These are phyloP conservation scores for Coemansia sp. DNA, from an alignment of 192 early-diverging fungal species.

Conservation along the genomic window DNA sequence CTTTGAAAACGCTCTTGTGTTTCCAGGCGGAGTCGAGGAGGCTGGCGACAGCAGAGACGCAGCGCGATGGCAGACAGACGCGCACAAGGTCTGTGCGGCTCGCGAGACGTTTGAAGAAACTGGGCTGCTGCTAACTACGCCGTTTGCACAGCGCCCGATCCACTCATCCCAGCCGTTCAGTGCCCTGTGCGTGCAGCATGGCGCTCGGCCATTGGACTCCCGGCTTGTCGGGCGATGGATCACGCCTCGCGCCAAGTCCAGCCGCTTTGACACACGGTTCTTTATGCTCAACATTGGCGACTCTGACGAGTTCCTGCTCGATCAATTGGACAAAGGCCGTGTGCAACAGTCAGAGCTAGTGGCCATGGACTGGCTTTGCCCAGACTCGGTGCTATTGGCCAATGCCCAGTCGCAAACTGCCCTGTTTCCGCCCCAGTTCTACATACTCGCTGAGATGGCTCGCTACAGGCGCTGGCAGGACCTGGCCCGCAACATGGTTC, in stretches of 20 bases:
- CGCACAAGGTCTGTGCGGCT: slow-evolving; percentile 61
- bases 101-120: slow-evolving; percentile 84
- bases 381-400: slow-evolving; percentile 56
- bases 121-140: slow-evolving; percentile 60
- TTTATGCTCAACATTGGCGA: slow-evolving; percentile 20
- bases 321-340: slow-evolving; percentile 6
- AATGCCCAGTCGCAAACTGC: slow-evolving; percentile 48
- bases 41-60: slow-evolving; percentile 1
- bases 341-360: slow-evolving; percentile 56
- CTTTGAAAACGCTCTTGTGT: slow-evolving; percentile 35
- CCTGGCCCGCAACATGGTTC: slow-evolving; percentile 6
- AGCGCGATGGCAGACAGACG: background rate
- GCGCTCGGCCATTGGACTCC: slow-evolving; percentile 38
- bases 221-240: slow-evolving; percentile 57
- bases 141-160: slow-evolving; percentile 12
- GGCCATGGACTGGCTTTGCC: slow-evolving; percentile 64
- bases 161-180: slow-evolving; percentile 48
- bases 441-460: slow-evolving; percentile 54
- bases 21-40: slow-evolving; percentile 46
- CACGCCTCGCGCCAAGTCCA: slow-evolving; percentile 29
- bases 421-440: slow-evolving; percentile 69
- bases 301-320: slow-evolving; percentile 5
- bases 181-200: slow-evolving; percentile 45
- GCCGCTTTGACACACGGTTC: slow-evolving; percentile 48
- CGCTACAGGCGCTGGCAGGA: slow-evolving; percentile 50